These are phyloP conservation scores for Barnettozyma pratensis DNA, from an alignment of 805 yeast genomes.

Conservation along the genomic window DNA sequence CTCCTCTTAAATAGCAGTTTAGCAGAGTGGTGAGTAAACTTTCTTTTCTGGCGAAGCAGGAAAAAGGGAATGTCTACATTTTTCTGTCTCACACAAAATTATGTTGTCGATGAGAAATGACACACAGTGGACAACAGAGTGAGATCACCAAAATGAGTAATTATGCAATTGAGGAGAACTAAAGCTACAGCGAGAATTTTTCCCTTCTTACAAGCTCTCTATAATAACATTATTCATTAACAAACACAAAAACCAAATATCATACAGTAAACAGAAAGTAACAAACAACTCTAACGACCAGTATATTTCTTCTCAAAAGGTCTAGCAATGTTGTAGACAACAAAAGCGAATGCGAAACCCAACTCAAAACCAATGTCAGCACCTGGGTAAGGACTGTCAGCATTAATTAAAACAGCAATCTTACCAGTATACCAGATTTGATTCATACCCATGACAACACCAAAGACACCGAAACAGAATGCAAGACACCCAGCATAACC, in stretches of 20 bases:
- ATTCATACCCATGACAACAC: slow-evolving; percentile 82
- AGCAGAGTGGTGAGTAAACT: too few relatives aligned
- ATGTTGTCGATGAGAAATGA: too few relatives aligned
- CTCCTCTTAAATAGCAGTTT: neutral
- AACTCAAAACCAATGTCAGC: slow-evolving; percentile 89
- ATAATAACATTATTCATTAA: neutral
- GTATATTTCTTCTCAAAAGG: slow-evolving; percentile 65
- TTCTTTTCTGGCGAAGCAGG: too few relatives aligned
- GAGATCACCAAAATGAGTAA: too few relatives aligned
- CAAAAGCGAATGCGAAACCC: slow-evolving; percentile 60
- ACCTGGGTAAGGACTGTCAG: slow-evolving; percentile 36
- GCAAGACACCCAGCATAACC: slow-evolving; percentile 78
- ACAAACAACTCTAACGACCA: slow-evolving; percentile 29
- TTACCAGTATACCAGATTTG: slow-evolving; percentile 83
- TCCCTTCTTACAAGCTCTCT: too few relatives aligned
- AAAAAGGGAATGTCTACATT: too few relatives aligned
- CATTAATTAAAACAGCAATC: slow-evolving; percentile 55
- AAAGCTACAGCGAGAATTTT: too few relatives aligned
- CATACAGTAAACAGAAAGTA: too few relatives aligned
- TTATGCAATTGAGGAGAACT: too few relatives aligned
- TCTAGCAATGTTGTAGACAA: slow-evolving; percentile 56
- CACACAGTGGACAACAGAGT: too few relatives aligned
- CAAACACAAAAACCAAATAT: neutral
- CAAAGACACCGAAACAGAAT: slow-evolving; percentile 78
- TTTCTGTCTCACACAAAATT: too few relatives aligned